phyloP scores from a whole-genome alignment of 2,329 filamentous ascomycete genomes.

The Teratosphaeria zuluensis region DNA sequence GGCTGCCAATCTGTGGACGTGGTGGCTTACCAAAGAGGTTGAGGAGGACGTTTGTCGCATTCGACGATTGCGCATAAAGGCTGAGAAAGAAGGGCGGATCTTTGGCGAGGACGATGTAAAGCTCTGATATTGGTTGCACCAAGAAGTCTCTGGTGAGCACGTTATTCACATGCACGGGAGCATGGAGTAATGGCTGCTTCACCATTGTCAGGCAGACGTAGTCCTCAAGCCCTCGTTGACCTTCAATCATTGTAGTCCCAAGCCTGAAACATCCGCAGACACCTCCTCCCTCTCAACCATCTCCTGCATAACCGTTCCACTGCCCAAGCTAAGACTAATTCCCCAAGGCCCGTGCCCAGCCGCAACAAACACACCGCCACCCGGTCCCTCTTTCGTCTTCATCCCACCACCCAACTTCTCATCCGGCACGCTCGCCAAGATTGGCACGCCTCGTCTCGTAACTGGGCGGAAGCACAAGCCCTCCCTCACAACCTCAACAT shows the following conservation, averaged over 20 bases:
- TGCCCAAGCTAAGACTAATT: constrained; percentile 47
- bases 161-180: too few species aligned
- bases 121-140: too few species aligned
- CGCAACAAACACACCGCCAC: constrained; percentile 60
- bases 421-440: constrained; percentile 51
- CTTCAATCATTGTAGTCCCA: constrained; percentile 30
- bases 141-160: too few species aligned
- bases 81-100: too few species aligned
- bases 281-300: constrained; percentile 42
- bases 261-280: constrained; percentile 49
- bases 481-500: constrained; percentile 54
- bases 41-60: constrained; percentile 30
- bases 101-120: too few species aligned
- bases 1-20: constrained; percentile 32
- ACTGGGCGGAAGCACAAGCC: constrained; percentile 66
- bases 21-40: constrained; percentile 33
- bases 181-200: too few species aligned
- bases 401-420: constrained; percentile 43
- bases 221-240: neutral
- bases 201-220: too few species aligned
- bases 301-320: constrained; percentile 61
- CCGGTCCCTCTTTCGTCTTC: constrained; percentile 30
- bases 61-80: neutral
- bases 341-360: constrained; percentile 72
- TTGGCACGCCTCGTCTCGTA: constrained; percentile 53